Conservation (phyloP, 2,329 filamentous ascomycete genomes). For the Davidsoniella virescens region DNA sequence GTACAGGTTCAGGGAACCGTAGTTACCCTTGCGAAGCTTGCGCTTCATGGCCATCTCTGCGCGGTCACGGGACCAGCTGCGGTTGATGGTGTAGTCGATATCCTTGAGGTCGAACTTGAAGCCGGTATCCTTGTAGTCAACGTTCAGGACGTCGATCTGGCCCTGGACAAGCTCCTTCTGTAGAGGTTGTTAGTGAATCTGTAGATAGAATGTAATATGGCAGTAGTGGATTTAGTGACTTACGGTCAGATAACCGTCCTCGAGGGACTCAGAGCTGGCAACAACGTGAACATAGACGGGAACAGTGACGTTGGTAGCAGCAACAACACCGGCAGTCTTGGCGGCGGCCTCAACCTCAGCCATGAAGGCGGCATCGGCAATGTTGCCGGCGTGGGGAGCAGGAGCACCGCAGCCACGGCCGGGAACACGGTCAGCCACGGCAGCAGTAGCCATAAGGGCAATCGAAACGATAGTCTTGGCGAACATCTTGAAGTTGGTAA, state of each 20-base stretch:
- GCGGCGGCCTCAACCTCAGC: slow-evolving; percentile 14
- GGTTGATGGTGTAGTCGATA: slow-evolving; percentile 30
- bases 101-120: slow-evolving; percentile 29
- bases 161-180: slow-evolving; percentile 22
- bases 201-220: not conserved
- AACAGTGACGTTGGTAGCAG: slow-evolving; percentile 18
- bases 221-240: slow-evolving; percentile 11
- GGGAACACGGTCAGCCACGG: slow-evolving; percentile 7
- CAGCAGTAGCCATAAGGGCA: slow-evolving; percentile 7
- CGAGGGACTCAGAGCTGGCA: slow-evolving; percentile 17
- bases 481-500: slow-evolving; percentile 9
- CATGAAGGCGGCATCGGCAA: slow-evolving; percentile 14
- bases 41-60: slow-evolving; percentile 28
- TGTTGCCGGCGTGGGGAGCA: slow-evolving; percentile 13
- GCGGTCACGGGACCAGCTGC: slow-evolving; percentile 27
- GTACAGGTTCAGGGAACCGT: slow-evolving; percentile 24
- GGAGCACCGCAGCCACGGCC: slow-evolving; percentile 16
- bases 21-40: slow-evolving; percentile 29
- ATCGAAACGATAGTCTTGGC: slow-evolving; percentile 7
- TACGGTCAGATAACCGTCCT: slow-evolving; percentile 23
- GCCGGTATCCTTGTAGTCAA: slow-evolving; percentile 26
- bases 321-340: slow-evolving; percentile 13
- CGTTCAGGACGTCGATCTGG: slow-evolving; percentile 31
- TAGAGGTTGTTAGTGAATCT: not conserved
- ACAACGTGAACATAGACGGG: slow-evolving; percentile 25